Percentiles rank a stretch among this genome's conserved stretches.
These are phyloP conservation scores for Gossypium bickii DNA, from an alignment of 345 rosid species.

Conservation along the genomic window DNA sequence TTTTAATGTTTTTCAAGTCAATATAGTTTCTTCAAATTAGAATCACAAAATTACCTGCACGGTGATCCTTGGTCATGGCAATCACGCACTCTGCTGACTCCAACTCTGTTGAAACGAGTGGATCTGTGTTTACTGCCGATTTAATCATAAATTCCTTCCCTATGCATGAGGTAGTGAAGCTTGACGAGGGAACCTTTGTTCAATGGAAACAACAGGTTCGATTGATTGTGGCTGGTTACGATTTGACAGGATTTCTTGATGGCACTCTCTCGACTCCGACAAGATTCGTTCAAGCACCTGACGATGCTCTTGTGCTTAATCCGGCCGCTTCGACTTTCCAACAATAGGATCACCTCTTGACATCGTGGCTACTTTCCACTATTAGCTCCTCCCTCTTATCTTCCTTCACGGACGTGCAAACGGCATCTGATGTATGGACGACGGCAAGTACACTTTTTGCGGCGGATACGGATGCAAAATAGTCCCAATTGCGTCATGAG, in stretches of 20 bases:
- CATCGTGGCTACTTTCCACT: too few relatives aligned
- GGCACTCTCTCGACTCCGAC: accelerated
- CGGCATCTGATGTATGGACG: accelerated
- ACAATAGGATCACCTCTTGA: accelerated
- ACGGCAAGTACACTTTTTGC: accelerated
- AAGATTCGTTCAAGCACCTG: too few relatives aligned
- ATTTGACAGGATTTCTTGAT: too few relatives aligned
- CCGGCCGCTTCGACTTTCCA: accelerated
- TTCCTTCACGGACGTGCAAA: accelerated
- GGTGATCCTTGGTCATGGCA: too few relatives aligned
- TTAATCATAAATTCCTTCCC: accelerated
- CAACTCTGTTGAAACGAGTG: accelerated
- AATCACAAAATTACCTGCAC: too few relatives aligned
- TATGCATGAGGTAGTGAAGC: too few relatives aligned
- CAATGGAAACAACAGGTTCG: too few relatives aligned
- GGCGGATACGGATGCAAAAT: accelerated
- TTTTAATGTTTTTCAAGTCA: too few relatives aligned
- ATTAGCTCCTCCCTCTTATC: accelerated
- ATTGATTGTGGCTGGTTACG: accelerated
- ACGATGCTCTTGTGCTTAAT: too few relatives aligned
- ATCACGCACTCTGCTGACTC: too few relatives aligned
- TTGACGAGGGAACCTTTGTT: too few relatives aligned
- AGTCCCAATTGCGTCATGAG: accelerated
- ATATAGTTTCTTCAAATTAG: too few relatives aligned
- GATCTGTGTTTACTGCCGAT: accelerated